Conservation (phyloP, 2,329 filamentous ascomycete species). For the Pseudofabraea citricarpa region DNA sequence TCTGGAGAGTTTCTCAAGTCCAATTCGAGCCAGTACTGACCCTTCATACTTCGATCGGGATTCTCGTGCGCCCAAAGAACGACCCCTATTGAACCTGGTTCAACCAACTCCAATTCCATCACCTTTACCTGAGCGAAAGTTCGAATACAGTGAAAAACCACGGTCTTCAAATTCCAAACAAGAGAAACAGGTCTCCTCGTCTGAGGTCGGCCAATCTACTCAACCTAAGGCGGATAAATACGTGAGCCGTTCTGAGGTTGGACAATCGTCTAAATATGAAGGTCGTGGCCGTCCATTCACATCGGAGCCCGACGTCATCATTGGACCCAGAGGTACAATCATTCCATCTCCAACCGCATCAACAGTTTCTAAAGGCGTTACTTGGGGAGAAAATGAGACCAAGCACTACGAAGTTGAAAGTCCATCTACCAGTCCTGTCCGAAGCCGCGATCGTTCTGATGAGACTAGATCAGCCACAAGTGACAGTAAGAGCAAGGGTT, state of each 20-base stretch:
- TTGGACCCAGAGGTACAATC: slow-evolving; percentile 37
- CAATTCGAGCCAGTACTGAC: slow-evolving; percentile 33
- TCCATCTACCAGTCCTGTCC: slow-evolving; percentile 34
- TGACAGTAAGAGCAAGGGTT: slow-evolving; percentile 30
- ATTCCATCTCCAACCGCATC: slow-evolving; percentile 37
- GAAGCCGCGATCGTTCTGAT: slow-evolving; percentile 29
- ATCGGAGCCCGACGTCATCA: slow-evolving; percentile 31
- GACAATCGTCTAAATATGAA: slow-evolving; percentile 6
- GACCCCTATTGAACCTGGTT: slow-evolving; percentile 57
- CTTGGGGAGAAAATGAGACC: slow-evolving; percentile 61
- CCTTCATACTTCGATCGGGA: slow-evolving; percentile 17
- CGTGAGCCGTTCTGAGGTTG: slow-evolving; percentile 3
- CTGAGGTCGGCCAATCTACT: neutral
- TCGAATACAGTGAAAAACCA: slow-evolving; percentile 17
- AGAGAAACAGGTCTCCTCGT: slow-evolving; percentile 5
- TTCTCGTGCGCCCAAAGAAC: slow-evolving; percentile 18
- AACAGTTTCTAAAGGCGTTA: slow-evolving; percentile 50
- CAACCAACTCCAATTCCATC: slow-evolving; percentile 53
- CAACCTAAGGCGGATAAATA: neutral
- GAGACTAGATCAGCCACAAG: slow-evolving; percentile 12
- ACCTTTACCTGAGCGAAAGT: slow-evolving; percentile 42
- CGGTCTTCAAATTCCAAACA: slow-evolving; percentile 4
- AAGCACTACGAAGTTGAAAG: slow-evolving; percentile 60
- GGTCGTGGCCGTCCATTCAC: slow-evolving; percentile 6
- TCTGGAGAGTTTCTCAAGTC: slow-evolving; percentile 31